Conservation (phyloP, 345 rosid species). For the Rhodamnia argentea region DNA sequence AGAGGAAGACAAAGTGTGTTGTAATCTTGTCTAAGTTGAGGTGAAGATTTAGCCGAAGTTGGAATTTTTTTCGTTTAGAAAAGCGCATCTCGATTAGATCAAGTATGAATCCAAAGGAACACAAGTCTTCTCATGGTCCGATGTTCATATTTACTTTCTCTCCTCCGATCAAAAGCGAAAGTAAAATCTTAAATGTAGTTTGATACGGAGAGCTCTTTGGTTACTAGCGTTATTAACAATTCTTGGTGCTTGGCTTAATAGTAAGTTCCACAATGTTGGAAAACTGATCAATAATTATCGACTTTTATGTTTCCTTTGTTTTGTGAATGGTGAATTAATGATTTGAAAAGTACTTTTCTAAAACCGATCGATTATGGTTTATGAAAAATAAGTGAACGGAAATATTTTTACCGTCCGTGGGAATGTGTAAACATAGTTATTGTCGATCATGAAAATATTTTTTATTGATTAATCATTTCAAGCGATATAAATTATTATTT, state of each 20-base stretch:
- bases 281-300: not conserved
- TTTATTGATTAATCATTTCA: not conserved
- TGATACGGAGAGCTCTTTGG: not conserved
- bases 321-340: not conserved
- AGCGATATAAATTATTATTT: not conserved
- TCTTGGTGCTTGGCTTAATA: not conserved
- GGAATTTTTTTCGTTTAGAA: not conserved
- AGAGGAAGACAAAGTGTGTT: not conserved
- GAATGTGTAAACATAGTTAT: not conserved
- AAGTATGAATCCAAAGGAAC: not conserved
- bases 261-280: not conserved
- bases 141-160: no score
- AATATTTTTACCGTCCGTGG: not conserved
- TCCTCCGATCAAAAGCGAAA: no score
- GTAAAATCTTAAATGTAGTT: not conserved
- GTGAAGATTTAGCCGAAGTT: not conserved
- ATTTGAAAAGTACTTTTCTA: not conserved
- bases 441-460: not conserved
- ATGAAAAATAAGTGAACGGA: not conserved
- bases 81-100: not conserved
- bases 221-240: not conserved
- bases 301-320: not conserved
- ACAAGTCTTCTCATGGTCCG: not conserved
- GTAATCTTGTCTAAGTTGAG: not conserved
- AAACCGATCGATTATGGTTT: not conserved